A percentile compares a stretch with the other conserved stretches of the same genome.
These are phyloP conservation scores for Moesziomyces sp. DNA, from an alignment of 1,284 basidiomycete species.

Conservation along the genomic window DNA sequence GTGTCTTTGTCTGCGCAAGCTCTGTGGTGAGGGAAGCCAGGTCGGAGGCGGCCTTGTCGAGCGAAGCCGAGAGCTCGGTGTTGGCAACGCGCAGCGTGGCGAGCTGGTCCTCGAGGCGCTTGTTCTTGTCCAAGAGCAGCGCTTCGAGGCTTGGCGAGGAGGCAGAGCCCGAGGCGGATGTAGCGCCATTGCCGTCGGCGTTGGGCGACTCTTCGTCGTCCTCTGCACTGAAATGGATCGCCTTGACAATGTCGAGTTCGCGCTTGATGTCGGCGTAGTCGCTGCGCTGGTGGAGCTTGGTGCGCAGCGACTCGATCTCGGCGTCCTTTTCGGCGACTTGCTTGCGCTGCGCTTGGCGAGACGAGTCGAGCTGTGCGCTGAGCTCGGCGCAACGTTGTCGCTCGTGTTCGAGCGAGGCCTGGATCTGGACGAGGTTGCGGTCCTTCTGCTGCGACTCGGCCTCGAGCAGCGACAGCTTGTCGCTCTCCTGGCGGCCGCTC, in stretches of 20 bases:
- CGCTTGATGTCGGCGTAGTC: constrained; percentile 81
- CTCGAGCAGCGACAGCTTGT: constrained; percentile 79
- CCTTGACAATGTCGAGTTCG: constrained; percentile 57
- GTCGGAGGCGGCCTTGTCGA: constrained; percentile 71
- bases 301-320: constrained; percentile 79
- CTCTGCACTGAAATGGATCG: constrained; percentile 59
- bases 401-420: constrained; percentile 31
- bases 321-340: constrained; percentile 77
- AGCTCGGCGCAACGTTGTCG: constrained; percentile 11
- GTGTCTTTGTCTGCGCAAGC: constrained; percentile 78
- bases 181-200: not conserved
- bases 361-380: constrained; percentile 78
- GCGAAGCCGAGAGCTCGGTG: constrained; percentile 25
- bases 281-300: constrained; percentile 67
- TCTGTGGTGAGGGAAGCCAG: constrained; percentile 76
- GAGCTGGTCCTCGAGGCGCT: constrained; percentile 89
- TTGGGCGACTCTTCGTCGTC: constrained; percentile 72
- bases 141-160: constrained; percentile 77
- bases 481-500: constrained; percentile 31
- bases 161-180: too few species aligned
- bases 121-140: constrained; percentile 91
- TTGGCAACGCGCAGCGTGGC: constrained; percentile 85
- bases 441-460: constrained; percentile 69
- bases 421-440: constrained; percentile 33
- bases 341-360: constrained; percentile 77